Conservation (phyloP, 176 grass and related monocot species). For the Melocanna baccifera region DNA sequence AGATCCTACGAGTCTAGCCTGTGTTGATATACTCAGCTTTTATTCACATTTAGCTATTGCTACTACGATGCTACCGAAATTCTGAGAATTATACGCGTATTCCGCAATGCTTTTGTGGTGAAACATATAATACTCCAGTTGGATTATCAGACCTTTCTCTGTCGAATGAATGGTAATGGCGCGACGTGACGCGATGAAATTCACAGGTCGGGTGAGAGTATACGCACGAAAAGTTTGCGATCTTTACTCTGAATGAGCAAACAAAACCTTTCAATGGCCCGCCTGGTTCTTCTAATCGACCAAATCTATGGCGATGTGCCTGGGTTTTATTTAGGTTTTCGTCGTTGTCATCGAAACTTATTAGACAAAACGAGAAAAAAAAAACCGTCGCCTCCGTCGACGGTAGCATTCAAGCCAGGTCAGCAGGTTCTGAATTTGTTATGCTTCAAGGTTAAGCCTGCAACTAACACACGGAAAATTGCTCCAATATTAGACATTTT, state of each 20-base stretch:
- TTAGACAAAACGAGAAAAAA: background rate
- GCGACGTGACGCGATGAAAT: background rate
- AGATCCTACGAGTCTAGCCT: no score
- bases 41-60: background rate
- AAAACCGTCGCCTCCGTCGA: background rate
- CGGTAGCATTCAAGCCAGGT: background rate
- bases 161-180: background rate
- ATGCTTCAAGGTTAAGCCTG: background rate
- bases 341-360: background rate
- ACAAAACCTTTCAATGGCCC: background rate
- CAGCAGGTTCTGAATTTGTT: background rate
- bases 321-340: background rate
- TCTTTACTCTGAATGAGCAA: background rate
- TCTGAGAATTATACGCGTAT: background rate
- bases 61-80: background rate
- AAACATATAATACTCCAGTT: no score
- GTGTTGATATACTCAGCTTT: no score
- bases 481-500: no score
- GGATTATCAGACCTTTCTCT: background rate
- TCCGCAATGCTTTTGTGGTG: background rate
- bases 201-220: background rate
- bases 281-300: no score
- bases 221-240: background rate
- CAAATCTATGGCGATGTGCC: background rate
- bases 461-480: background rate